phyloP scores from a whole-genome alignment of 139 green algal genomes.

The Chlorella sp. region DNA sequence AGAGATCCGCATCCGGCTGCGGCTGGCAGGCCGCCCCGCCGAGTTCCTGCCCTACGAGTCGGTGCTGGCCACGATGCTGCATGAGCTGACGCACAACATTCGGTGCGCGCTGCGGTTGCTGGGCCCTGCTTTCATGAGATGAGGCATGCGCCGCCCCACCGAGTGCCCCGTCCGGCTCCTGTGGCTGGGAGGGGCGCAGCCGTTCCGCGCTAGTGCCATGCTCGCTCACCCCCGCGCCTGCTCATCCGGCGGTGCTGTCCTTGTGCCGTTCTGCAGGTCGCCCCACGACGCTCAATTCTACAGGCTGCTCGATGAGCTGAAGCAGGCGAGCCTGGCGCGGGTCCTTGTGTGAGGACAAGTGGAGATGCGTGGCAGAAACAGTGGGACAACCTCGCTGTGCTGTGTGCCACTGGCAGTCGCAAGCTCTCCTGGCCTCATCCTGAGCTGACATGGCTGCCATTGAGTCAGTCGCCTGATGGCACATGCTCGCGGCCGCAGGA shows the following conservation, averaged over 20 bases:
- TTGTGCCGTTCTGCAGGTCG: constrained; percentile 6
- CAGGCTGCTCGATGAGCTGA: constrained; percentile 84
- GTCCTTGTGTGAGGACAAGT: constrained; percentile 83
- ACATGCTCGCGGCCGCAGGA: constrained; percentile 52
- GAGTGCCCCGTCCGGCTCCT: no score
- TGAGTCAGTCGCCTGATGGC: no score
- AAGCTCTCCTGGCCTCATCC: no score
- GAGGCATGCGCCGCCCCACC: no score
- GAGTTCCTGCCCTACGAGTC: constrained; percentile 74
- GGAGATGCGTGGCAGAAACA: no score
- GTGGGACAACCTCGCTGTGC: no score
- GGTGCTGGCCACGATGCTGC: constrained; percentile 88
- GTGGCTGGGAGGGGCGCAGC: no score
- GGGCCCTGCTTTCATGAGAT: no score
- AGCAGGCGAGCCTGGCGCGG: background rate
- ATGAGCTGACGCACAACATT: constrained; percentile 85
- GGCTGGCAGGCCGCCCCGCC: constrained; percentile 6
- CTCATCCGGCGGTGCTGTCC: background rate
- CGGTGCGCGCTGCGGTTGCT: no score
- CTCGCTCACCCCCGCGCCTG: constrained; percentile 66
- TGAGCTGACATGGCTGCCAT: no score
- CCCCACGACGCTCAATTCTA: constrained; percentile 73
- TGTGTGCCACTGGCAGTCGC: no score
- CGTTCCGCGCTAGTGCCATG: no score
- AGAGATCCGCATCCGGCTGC: constrained; percentile 61